Evolutionary conservation across 108 stramenopile genomes (phyloP).

Genomic region (Asterionellopsis glacialis): DNA sequence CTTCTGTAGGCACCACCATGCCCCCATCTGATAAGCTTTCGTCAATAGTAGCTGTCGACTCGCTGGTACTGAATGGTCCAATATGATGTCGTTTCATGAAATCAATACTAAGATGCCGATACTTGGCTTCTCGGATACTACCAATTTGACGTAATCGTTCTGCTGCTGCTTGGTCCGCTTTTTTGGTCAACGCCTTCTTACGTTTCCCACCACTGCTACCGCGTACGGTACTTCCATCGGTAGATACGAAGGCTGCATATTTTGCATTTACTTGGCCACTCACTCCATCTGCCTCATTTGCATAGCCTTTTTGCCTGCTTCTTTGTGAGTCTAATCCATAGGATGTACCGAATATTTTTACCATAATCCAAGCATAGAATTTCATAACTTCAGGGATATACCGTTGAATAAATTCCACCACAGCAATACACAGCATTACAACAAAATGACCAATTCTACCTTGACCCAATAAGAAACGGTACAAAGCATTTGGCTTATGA

Average conservation of each 20-base stretch:
- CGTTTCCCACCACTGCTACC: conserved; percentile 14
- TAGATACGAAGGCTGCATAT: conserved; percentile 24
- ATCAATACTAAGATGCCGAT: conserved; percentile 44
- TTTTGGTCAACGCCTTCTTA: conserved; percentile 19
- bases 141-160: conserved; percentile 45
- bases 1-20: neutral
- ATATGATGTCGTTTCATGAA: conserved; percentile 60
- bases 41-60: neutral
- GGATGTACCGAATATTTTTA: conserved; percentile 8
- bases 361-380: conserved; percentile 11
- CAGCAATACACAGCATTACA: conserved; percentile 39
- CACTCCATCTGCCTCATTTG: neutral
- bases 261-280: conserved; percentile 4
- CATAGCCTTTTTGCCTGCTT: neutral
- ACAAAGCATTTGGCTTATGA: conserved; percentile 50
- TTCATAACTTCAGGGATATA: conserved; percentile 48
- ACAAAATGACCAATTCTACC: conserved; percentile 54
- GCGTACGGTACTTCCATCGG: conserved; percentile 21
- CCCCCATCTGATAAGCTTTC: neutral
- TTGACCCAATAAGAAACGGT: conserved; percentile 55
- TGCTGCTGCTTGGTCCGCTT: conserved; percentile 50
- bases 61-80: conserved; percentile 29
- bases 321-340: conserved; percentile 1
- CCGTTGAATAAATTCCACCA: conserved; percentile 41
- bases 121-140: conserved; percentile 47